A percentile compares a stretch with the other conserved stretches of the same genome.
phyloP scores from a whole-genome alignment of 345 rosid genomes.

The Alliaria petiolata region DNA sequence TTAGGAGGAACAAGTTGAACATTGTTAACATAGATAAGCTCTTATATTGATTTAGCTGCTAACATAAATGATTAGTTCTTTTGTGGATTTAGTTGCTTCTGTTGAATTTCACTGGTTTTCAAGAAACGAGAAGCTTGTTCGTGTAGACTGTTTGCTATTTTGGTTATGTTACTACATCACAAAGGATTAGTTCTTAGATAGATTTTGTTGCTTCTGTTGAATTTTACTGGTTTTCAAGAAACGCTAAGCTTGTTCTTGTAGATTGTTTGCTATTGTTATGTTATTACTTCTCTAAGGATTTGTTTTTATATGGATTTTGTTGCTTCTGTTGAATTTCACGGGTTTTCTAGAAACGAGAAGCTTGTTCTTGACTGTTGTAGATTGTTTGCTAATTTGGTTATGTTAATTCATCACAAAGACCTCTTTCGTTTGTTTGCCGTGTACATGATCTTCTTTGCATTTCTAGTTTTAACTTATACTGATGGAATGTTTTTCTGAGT shows the following conservation, averaged over 20 bases:
- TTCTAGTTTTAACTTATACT: background rate
- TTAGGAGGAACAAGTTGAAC: too few relatives aligned
- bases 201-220: too few relatives aligned
- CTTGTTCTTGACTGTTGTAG: background rate
- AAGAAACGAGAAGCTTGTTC: too few relatives aligned
- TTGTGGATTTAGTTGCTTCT: background rate
- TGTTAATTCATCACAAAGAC: background rate
- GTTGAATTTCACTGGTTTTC: background rate
- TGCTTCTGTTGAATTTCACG: background rate
- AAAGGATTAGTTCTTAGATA: background rate
- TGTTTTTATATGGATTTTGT: too few relatives aligned
- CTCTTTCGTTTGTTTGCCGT: background rate
- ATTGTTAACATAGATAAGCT: background rate
- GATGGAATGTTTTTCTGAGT: background rate
- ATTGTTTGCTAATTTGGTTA: background rate
- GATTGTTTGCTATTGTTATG: too few relatives aligned
- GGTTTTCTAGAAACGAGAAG: background rate
- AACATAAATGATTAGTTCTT: background rate
- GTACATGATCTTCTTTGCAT: background rate
- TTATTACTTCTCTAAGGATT: too few relatives aligned
- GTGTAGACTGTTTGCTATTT: background rate
- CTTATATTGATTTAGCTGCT: background rate
- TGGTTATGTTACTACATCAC: too few relatives aligned
- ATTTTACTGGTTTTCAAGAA: too few relatives aligned
- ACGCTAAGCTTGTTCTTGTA: too few relatives aligned